Evolutionary conservation across 2,329 filamentous ascomycete species (phyloP), one percentile per base, ranked within the genome.

Genomic region (Penicillium brasilianum): DNA sequence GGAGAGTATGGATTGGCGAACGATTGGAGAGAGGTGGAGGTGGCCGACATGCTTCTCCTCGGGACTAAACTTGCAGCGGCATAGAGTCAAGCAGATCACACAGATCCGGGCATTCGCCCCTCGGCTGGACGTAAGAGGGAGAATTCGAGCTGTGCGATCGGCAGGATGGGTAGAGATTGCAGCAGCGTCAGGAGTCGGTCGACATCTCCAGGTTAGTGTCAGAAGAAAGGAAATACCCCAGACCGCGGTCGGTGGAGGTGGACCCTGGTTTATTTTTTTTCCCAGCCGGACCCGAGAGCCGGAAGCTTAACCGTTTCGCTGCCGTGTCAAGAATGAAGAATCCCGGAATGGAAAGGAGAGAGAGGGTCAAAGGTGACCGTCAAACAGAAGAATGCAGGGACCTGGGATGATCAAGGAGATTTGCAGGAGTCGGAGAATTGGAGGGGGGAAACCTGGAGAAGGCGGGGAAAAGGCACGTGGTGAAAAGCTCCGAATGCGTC

Each of bases 41-140:
- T 63, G 16, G 66, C 71, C 64, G 73, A 72, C 74, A 75, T 76
- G 66, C 66, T 72, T 72, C 58, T 63, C 55, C 57, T 37, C 49
- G 39, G 44, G 20, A 41, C 44, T 41, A 61, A 59, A 50, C 55
- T 32, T 54, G 44, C 46, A 48, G 50, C 58, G 56, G 60, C 64
- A 66, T 66, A 39, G 56, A 61, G 59, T 53, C 52, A 51, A 57
- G 57, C 37, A 34, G 30, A 43, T 64, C 41, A 34, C 20, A 46
- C 48, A 20, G 57, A 41, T 50, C 50, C 30, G 22, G 43, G 50
- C 20, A 41, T 46, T 44, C 50, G 41, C 41, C 39, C 37, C 51
- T 36, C 36, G 50, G 30, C 41, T 16, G 25, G 32, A 28, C 32
- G 11, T 20, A 18, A 8, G 16, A 51, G n/a, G 30, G 30, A 51